Base-by-base conservation (phyloP, 805 yeast genomes). In the Candida fluviatilis region DNA sequence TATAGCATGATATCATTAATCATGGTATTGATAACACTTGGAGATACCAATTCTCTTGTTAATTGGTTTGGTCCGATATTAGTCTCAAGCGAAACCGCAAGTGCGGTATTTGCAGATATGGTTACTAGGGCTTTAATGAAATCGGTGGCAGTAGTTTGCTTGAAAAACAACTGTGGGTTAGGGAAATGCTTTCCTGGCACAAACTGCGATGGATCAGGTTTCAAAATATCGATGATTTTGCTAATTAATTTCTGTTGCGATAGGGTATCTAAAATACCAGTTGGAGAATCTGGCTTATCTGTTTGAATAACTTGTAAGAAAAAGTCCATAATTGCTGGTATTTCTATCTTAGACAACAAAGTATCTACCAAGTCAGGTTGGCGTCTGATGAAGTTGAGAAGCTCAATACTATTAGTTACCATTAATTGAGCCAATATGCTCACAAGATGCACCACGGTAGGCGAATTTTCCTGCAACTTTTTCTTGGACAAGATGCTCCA, bases 1-100 rank as follows among this genome's bases (percentile, higher is more conserved):
- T 49, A 58, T 24, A 68, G 49, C 39, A 91, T 73, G 85, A 93
- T 93, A 46, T 85, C 78, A 14, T 78, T 62, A 18, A 90, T 84
- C 47, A 93, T 68, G 43, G 75, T 72, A 42, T 75, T 68, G 49
- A 89, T 74, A 43, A 85, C 76, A 28, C 75, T 71, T 30, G 80
- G 80, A 13, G 95, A 82, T 11, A 90, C 97, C 23, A 93, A 70
- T 58, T 91, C 91, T 47, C 99, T 75, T 2, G 96, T 88, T 27
- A 93, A 70, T 55, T 88, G 96, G 55, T 93, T 93, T 2, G 99
- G 98, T 1, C 99, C 99, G 38, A 93, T 86, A 7, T 95, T 85
- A 2, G 95, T 84, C 46, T 86, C 90, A 41, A 88, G 88, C 32
- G 88, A 84, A 42, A 85, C 87, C 5, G 85, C 89, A 34, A 69